Evolutionary conservation across 1,284 basidiomycete genomes (phyloP).

Genomic region (Chalciporus sp.): DNA sequence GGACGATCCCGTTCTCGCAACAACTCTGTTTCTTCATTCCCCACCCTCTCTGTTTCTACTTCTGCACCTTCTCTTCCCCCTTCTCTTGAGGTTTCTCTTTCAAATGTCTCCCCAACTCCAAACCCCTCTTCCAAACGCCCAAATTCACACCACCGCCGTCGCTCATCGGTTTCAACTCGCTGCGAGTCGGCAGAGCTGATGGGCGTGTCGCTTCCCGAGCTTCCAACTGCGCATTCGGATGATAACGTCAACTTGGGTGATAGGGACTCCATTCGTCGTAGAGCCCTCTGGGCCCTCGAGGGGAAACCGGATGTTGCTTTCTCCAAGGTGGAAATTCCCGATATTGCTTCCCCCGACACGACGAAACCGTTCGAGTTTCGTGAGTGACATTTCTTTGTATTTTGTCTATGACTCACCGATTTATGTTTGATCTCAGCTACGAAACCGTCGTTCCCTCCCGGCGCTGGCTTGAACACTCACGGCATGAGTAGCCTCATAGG

Average conservation of each 20-base stretch:
- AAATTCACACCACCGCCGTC: slow-evolving; percentile 75
- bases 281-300: slow-evolving; percentile 78
- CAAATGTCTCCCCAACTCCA: slow-evolving; percentile 26
- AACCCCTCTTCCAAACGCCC: slow-evolving; percentile 52
- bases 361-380: slow-evolving; percentile 64
- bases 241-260: slow-evolving; percentile 70
- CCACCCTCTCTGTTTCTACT: slow-evolving; percentile 42
- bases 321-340: slow-evolving; percentile 79
- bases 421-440: slow-evolving; percentile 34
- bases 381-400: slow-evolving; percentile 38
- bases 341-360: slow-evolving; percentile 58
- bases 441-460: slow-evolving; percentile 57
- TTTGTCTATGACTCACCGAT: not conserved
- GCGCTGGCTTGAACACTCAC: slow-evolving; percentile 40
- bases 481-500: slow-evolving; percentile 45
- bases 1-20: slow-evolving; percentile 75
- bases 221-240: slow-evolving; percentile 56
- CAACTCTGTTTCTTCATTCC: slow-evolving; percentile 41
- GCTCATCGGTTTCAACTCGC: slow-evolving; percentile 83
- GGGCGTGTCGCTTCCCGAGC: slow-evolving; percentile 69
- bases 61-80: slow-evolving; percentile 35
- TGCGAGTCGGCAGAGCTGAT: slow-evolving; percentile 82
- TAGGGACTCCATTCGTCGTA: slow-evolving; percentile 74
- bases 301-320: slow-evolving; percentile 69
- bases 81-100: slow-evolving; percentile 36